A percentile compares a stretch with the other conserved stretches of the same genome.
phyloP scores from a whole-genome alignment of 176 grass and related monocot genomes.

The Calamus simplicifolius region DNA sequence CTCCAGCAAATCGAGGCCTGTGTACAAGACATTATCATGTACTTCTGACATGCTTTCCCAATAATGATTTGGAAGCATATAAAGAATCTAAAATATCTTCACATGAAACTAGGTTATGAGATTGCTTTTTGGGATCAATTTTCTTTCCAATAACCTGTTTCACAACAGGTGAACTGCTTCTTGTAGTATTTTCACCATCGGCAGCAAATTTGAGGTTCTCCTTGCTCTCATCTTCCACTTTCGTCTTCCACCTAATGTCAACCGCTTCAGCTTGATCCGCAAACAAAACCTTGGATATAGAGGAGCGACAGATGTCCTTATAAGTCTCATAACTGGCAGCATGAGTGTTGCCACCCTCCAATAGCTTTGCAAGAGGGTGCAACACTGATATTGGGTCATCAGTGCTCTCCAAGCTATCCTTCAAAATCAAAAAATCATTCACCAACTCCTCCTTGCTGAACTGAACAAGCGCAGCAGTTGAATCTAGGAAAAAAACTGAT shows the following conservation, averaged over 20 bases:
- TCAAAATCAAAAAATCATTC: constrained; percentile 68
- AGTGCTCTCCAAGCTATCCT: constrained; percentile 46
- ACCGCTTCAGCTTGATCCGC: constrained; percentile 71
- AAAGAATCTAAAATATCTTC: constrained; percentile 37
- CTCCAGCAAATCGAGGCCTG: no score
- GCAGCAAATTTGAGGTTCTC: constrained; percentile 3
- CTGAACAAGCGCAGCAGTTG: constrained; percentile 62
- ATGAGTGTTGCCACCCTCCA: constrained; percentile 69
- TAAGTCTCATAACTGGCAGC: constrained; percentile 75
- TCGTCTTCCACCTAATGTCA: constrained; percentile 30
- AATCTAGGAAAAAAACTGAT: constrained; percentile 64
- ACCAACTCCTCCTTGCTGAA: constrained; percentile 61
- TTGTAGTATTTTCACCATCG: constrained; percentile 3
- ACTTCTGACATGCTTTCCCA: constrained; percentile 12
- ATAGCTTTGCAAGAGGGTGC: constrained; percentile 69
- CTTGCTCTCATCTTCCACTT: constrained; percentile 7
- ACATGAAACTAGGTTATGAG: constrained; percentile 20
- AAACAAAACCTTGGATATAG: constrained; percentile 59
- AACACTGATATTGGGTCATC: constrained; percentile 55
- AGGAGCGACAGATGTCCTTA: constrained; percentile 57
- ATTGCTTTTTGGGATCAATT: constrained; percentile 16
- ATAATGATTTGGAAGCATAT: constrained; percentile 21
- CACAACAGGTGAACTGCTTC: not conserved
- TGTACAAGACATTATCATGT: not conserved
- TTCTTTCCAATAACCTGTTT: constrained; percentile 10